phyloP scores from a whole-genome alignment of 192 early-diverging fungal species.

The Podila epigama region DNA sequence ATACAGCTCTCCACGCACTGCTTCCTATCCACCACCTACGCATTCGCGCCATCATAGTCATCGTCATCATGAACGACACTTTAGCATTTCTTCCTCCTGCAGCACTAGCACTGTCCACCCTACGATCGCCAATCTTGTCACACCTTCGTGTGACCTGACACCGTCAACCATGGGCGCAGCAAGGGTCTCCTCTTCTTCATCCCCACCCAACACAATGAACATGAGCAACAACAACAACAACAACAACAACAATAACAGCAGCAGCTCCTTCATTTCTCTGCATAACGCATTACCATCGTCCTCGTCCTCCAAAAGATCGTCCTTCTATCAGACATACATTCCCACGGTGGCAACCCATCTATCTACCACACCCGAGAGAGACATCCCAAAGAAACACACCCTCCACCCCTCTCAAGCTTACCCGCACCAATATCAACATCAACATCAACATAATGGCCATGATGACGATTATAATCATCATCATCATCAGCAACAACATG shows the following conservation, averaged over 20 bases:
- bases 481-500: neutral
- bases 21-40: neutral
- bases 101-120: constrained; percentile 26
- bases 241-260: too few relatives aligned
- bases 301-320: too few relatives aligned
- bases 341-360: neutral
- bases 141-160: neutral
- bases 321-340: neutral
- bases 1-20: neutral
- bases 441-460: too few relatives aligned
- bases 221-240: too few relatives aligned
- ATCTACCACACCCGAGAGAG: neutral
- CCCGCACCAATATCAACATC: too few relatives aligned
- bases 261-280: neutral
- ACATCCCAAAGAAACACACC: neutral
- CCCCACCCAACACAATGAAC: constrained; percentile 4
- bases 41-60: neutral
- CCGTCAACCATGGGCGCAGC: too few relatives aligned
- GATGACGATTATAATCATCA: neutral
- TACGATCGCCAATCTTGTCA: constrained; percentile 28
- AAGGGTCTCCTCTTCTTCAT: neutral
- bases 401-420: too few relatives aligned
- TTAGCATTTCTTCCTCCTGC: neutral
- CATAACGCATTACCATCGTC: neutral
- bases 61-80: too few relatives aligned